A percentile compares a stretch with the other conserved stretches of the same genome.
Conservation (phyloP, 192 early-diverging fungal species). For the Podila epigama region DNA sequence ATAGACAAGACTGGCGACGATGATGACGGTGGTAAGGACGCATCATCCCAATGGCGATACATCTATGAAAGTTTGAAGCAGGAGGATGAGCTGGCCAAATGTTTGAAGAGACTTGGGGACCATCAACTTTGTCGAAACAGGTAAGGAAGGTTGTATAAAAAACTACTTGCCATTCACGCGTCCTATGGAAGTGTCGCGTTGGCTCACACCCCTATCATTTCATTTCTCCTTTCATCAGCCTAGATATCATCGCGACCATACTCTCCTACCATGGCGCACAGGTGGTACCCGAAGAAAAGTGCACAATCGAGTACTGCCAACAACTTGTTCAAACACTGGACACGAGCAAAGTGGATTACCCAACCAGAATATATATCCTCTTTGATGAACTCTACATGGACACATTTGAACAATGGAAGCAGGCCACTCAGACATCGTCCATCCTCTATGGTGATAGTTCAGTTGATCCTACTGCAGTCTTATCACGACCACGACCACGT, state of each 20-base stretch:
- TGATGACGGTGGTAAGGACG: not conserved
- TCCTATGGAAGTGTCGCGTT: not conserved
- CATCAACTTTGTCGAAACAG: constrained; percentile 28
- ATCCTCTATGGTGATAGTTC: constrained; percentile 10
- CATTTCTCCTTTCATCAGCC: constrained; percentile 6
- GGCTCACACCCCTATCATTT: not conserved
- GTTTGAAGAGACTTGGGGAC: constrained; percentile 4
- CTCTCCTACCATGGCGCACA: constrained; percentile 25
- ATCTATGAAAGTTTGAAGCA: not conserved
- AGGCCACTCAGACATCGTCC: constrained; percentile 15
- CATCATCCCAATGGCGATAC: constrained; percentile 6
- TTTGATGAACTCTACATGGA: constrained; percentile 37
- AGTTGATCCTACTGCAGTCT: too few species aligned
- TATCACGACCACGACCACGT: constrained; percentile 22
- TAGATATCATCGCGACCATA: constrained; percentile 15
- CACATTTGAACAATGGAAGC: constrained; percentile 25
- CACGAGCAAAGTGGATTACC: constrained; percentile 2
- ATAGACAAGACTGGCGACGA: not conserved
- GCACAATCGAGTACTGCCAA: constrained; percentile 34
- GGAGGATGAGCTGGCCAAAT: not conserved
- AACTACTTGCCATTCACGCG: not conserved
- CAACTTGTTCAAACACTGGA: constrained; percentile 5
- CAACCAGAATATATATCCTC: constrained; percentile 12
- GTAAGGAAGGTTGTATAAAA: not conserved
- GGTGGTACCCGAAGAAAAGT: constrained; percentile 22